Evolutionary conservation across 768 basidiomycete genomes (phyloP), one percentile per base, ranked within the genome.

Genomic region (Russula sp.): DNA sequence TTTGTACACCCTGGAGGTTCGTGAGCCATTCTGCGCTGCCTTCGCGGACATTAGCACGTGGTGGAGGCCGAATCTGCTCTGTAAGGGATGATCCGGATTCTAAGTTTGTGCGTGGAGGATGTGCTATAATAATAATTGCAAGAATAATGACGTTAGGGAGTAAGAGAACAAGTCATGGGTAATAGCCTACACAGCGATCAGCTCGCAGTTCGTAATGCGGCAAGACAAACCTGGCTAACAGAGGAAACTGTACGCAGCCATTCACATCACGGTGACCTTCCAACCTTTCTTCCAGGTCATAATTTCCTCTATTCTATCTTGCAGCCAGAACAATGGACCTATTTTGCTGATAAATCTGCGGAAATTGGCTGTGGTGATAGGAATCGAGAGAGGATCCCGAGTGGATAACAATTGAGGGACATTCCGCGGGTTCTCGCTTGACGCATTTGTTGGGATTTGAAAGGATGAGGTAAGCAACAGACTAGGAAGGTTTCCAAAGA

Each of bases 321-420:
- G 90, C n/a, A 95, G 65, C 93, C 93, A 96, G 68, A 95, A 96
- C 7, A 93, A 74, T 0, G 89, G 87, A 0, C 90, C 90, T 4
- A 84, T 77, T 66, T 80, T 85, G 7, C 83, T 79, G 4, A 94
- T 81, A 61, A 96, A 95, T 25, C 90, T 77, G 64, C 86, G 81
- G 69, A 94, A 94, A 70, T 93, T 92, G 65, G 78, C 81, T 1
- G 88, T 85, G 65, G 86, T 87, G 32, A 85, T 84, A 0, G 85
- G 88, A 4, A 96, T 75, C 1, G 89, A 90, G 5, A 96, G 78
- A 0, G 89, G 82, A 67, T 88, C 88, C 34, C 77, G 76, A 1
- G 81, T 81, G 18, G 82, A 83, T 14, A 89, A 68, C 34, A 88
- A 72, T 2, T 74, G 73, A 59, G 61, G 65, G 39, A 63, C 56